phyloP scores from a whole-genome alignment of 257 asterid species.

The Nicotiana knightiana region DNA sequence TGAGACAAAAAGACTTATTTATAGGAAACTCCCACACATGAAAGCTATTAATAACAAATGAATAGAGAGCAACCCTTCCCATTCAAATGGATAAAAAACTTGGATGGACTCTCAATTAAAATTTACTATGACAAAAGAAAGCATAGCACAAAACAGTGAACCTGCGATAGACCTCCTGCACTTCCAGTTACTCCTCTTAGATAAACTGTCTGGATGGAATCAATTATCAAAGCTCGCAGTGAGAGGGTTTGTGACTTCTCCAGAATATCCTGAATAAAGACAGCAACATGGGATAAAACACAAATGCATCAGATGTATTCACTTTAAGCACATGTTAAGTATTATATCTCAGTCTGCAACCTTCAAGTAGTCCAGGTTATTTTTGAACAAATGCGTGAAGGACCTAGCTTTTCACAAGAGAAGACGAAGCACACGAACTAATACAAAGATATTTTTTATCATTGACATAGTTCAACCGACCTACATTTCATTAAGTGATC shows the following conservation, averaged over 20 bases:
- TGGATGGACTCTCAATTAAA: background rate
- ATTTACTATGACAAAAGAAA: slow-evolving; percentile 1
- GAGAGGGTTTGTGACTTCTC: slow-evolving; percentile 59
- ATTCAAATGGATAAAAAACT: background rate
- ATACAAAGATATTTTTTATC: background rate
- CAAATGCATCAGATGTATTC: background rate
- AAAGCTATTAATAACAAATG: background rate
- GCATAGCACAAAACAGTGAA: slow-evolving; percentile 24
- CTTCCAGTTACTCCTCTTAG: slow-evolving; percentile 72
- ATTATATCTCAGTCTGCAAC: slow-evolving; percentile 3
- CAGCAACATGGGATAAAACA: background rate
- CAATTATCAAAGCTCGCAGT: slow-evolving; percentile 64
- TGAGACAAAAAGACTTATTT: background rate
- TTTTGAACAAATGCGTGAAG: background rate
- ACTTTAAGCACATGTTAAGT: background rate
- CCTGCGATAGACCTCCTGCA: slow-evolving; percentile 80
- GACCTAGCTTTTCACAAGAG: background rate
- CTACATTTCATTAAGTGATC: background rate
- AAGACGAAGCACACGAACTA: background rate
- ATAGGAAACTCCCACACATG: background rate
- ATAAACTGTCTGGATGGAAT: slow-evolving; percentile 95
- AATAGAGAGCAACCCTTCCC: background rate
- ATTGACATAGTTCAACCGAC: background rate
- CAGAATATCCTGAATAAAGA: slow-evolving; percentile 68
- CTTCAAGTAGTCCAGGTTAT: background rate